phyloP scores from a whole-genome alignment of 2,329 filamentous ascomycete species.

The Arthrobotrys megalospora region DNA sequence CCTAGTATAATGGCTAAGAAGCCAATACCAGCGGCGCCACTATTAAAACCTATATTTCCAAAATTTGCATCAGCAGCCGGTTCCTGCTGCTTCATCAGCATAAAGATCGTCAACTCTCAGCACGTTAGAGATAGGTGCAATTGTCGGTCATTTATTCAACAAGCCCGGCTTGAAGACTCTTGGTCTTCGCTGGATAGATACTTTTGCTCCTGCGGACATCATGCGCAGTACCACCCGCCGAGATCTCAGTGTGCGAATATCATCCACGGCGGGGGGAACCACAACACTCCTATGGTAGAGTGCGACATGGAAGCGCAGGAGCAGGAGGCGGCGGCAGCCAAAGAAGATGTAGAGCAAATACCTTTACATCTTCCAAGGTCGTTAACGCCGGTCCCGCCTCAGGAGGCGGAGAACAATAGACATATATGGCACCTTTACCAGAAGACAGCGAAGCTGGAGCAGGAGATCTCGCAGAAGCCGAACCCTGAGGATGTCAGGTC shows the following conservation, averaged over 20 bases:
- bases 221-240: slow-evolving; percentile 59
- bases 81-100: slow-evolving; percentile 59
- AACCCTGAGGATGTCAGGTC: slow-evolving; percentile 47
- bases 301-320: slow-evolving; percentile 56
- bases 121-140: slow-evolving; percentile 54
- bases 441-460: slow-evolving; percentile 56
- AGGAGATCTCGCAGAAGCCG: slow-evolving; percentile 58
- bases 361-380: slow-evolving; percentile 38
- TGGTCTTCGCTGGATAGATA: slow-evolving; percentile 61
- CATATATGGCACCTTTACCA: slow-evolving; percentile 61
- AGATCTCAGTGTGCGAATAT: slow-evolving; percentile 44
- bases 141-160: slow-evolving; percentile 57
- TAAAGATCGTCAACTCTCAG: slow-evolving; percentile 54
- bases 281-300: slow-evolving; percentile 31
- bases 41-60: slow-evolving; percentile 47
- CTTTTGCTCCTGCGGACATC: slow-evolving; percentile 60
- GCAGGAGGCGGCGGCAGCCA: slow-evolving; percentile 16
- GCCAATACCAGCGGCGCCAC: slow-evolving; percentile 59
- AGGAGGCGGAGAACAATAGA: slow-evolving; percentile 55
- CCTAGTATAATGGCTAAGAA: slow-evolving; percentile 59
- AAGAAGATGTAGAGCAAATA: slow-evolving; percentile 45
- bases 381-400: slow-evolving; percentile 46
- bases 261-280: slow-evolving; percentile 18
- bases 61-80: slow-evolving; percentile 58
- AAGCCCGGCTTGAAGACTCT: slow-evolving; percentile 50